These are phyloP conservation scores for Galeopsis tetrahit DNA, from an alignment of 257 asterid species.

Conservation along the genomic window DNA sequence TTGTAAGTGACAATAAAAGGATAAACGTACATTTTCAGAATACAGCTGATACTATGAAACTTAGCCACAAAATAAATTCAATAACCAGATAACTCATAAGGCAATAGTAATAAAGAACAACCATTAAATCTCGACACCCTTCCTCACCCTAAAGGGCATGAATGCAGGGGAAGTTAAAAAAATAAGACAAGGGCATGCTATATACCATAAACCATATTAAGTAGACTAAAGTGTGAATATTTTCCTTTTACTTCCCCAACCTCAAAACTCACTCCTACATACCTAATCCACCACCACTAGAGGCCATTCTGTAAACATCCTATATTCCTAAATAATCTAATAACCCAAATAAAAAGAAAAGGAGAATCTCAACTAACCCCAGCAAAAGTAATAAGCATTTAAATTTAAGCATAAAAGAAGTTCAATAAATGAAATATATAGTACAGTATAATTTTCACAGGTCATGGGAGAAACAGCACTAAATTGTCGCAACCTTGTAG, in stretches of 20 bases:
- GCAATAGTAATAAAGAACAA: not conserved
- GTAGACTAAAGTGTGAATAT: not conserved
- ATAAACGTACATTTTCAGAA: not conserved
- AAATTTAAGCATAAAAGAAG: not conserved
- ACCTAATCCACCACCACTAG: not conserved
- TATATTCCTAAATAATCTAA: not conserved
- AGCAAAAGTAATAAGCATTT: not conserved
- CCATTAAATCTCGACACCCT: slow-evolving; percentile 4
- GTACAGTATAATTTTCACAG: not conserved
- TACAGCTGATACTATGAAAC: not conserved
- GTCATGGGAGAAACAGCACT: not conserved
- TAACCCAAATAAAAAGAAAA: not conserved
- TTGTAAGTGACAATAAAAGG: not conserved
- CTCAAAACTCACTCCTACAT: not conserved
- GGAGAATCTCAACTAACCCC: not conserved
- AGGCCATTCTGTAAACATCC: slow-evolving; percentile 2
- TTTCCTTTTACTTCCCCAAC: slow-evolving; percentile 8
- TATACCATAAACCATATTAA: too few species aligned
- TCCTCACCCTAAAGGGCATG: not conserved
- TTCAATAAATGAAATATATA: not conserved
- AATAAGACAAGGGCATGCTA: not conserved
- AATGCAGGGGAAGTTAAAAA: not conserved
- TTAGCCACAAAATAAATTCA: slow-evolving; percentile 1
- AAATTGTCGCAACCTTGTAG: not conserved
- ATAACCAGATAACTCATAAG: not conserved